Evolutionary conservation across 169 alveolate genomes (phyloP), one percentile per base, ranked within the genome.

Genomic region (Plasmodium yoelii): DNA sequence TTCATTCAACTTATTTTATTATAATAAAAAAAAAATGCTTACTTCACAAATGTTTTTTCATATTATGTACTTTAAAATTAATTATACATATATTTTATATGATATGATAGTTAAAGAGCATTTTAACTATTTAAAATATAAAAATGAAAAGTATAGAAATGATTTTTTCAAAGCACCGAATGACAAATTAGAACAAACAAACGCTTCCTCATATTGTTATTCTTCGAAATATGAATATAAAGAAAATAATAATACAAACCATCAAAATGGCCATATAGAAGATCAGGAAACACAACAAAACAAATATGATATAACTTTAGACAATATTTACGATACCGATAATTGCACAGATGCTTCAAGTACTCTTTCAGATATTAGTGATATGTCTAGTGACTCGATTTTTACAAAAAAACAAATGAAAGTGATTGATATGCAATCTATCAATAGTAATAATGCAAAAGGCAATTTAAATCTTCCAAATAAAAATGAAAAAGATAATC

Each of bases 1-100:
- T 24, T 57, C 73, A 34, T 86, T 86, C 47, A 74, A 86, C 60
- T 39, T 69, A 47, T 86, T 70, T 69, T 57, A 19, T 51, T 49
- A 2, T 12, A 70, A 44, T 12, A 86, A 86, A 42, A 59, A 69
- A 12, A 86, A 86, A 70, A 4, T 69, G 47, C 49, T 86, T 15
- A 61, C 87, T 1, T 44, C 87, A 13, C 91, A 86, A 56, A 86
- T 86, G 87, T 73, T 86, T n/a, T 70, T 86, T 55, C 91, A 86
- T 44, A 39, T 71, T 69, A 86, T 86, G 70, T 86, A 60, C 60
- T 64, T 69, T 68, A 86, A 86, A 19, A 86, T 86, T 51, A 68
- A 86, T 65, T 86, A 86, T 65, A 86, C 91, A 2, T 86, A 57
- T 68, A 73, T 86, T n/a, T 59, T 86, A 60, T 86, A 28, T 60